A percentile compares a stretch with the other conserved stretches of the same genome.
Evolutionary conservation across 1,284 basidiomycete genomes (phyloP).

Genomic region (Sanghuangporus sanghuang): DNA sequence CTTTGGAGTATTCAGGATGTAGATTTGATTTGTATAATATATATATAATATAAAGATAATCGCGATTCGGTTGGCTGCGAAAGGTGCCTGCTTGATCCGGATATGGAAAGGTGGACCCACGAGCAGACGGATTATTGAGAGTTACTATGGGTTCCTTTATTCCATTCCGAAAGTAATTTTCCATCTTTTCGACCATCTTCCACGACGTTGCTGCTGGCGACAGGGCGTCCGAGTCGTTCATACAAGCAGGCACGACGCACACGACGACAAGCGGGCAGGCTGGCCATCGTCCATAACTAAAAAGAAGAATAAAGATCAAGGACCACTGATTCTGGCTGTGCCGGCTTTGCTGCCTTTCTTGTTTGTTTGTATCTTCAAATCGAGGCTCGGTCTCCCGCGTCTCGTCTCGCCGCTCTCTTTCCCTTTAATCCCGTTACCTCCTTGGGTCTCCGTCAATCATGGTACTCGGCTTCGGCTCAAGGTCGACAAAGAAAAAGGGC

Average conservation of each 20-base stretch:
- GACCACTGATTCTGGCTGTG: neutral
- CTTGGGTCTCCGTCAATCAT: constrained; percentile 17
- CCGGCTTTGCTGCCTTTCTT: constrained; percentile 4
- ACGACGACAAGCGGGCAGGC: neutral
- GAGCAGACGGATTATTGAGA: neutral
- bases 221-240: neutral
- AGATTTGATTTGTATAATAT: neutral
- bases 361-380: neutral
- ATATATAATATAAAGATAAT: neutral
- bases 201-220: constrained; percentile 13
- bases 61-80: neutral
- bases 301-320: neutral
- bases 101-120: neutral
- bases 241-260: neutral
- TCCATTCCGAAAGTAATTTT: neutral
- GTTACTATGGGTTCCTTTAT: no score
- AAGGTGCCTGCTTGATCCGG: neutral
- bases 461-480: constrained; percentile 73
- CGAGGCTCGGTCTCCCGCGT: neutral
- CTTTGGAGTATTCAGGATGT: constrained; percentile 91
- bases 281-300: neutral
- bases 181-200: neutral
- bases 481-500: constrained; percentile 37
- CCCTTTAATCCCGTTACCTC: neutral
- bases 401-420: neutral